These are phyloP conservation scores for Lichtheimia ramosa DNA, from an alignment of 371 early-diverging fungal genomes.

Conservation along the genomic window DNA sequence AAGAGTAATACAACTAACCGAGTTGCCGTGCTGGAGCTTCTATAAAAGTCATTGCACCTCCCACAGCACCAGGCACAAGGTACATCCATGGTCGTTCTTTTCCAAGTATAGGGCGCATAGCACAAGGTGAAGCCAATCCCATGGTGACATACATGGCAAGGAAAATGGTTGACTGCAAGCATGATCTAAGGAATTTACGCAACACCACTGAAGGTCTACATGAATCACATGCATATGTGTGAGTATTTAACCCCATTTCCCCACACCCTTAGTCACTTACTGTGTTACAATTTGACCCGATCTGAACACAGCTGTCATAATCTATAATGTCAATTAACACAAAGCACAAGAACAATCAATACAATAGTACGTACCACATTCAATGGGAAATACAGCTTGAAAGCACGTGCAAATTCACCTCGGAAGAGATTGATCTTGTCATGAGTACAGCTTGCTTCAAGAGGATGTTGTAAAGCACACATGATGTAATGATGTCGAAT, in stretches of 20 bases:
- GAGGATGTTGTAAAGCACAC: slow-evolving; percentile 77
- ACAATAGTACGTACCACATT: slow-evolving; percentile 51
- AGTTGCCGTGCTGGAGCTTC: slow-evolving; percentile 76
- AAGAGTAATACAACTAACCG: slow-evolving; percentile 22
- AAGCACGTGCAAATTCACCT: slow-evolving; percentile 52
- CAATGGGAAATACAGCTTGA: slow-evolving; percentile 69
- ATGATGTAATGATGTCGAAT: slow-evolving; percentile 65
- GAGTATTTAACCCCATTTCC: not conserved
- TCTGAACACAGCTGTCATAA: slow-evolving; percentile 58
- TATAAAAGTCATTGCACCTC: slow-evolving; percentile 69
- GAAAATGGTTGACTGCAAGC: slow-evolving; percentile 70
- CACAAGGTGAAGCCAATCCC: slow-evolving; percentile 67
- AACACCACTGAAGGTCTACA: slow-evolving; percentile 32
- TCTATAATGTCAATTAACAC: slow-evolving; percentile 19
- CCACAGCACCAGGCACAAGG: slow-evolving; percentile 64
- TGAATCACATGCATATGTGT: not conserved
- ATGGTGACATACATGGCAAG: slow-evolving; percentile 65
- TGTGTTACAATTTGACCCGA: slow-evolving; percentile 38
- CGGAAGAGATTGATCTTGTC: slow-evolving; percentile 38
- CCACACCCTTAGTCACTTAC: slow-evolving; percentile 23
- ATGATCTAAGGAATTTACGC: slow-evolving; percentile 50
- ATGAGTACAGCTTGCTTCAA: slow-evolving; percentile 49
- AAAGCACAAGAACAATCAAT: not conserved
- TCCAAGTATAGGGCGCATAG: slow-evolving; percentile 53
- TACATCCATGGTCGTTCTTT: slow-evolving; percentile 57